Percentiles rank a stretch among this genome's conserved stretches.
These are phyloP conservation scores for Streptanthus diversifolius DNA, from an alignment of 345 rosid species.

Conservation along the genomic window DNA sequence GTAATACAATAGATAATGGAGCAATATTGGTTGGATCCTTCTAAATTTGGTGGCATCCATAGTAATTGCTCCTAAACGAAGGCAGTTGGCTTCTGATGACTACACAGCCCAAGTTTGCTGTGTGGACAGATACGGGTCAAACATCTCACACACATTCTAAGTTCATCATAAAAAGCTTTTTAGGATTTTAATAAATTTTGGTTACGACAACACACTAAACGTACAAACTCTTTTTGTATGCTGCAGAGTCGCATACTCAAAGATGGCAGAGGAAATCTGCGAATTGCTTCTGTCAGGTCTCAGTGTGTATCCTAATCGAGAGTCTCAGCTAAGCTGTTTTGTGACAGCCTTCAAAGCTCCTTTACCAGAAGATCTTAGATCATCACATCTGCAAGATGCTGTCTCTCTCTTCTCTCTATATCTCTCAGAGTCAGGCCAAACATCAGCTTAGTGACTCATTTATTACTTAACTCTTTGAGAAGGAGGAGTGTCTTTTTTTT, in stretches of 20 bases:
- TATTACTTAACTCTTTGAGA: not conserved
- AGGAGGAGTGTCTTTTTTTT: not conserved
- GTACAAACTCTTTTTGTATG: not conserved
- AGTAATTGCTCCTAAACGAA: constrained; percentile 67
- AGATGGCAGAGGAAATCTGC: constrained; percentile 80
- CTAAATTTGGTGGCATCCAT: constrained; percentile 60
- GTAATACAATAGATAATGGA: not conserved
- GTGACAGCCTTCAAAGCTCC: constrained; percentile 65
- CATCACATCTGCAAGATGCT: constrained; percentile 84
- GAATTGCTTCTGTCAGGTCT: constrained; percentile 54
- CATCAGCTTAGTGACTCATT: constrained; percentile 8
- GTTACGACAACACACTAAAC: not conserved
- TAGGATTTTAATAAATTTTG: not conserved
- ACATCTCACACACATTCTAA: constrained; percentile 36
- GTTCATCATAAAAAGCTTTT: not conserved
- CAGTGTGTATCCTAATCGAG: constrained; percentile 45
- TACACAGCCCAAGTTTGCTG: constrained; percentile 50
- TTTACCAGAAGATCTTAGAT: constrained; percentile 61
- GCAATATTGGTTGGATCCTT: constrained; percentile 49
- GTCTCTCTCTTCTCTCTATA: constrained; percentile 70
- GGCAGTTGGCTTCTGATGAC: constrained; percentile 73
- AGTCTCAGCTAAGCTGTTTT: constrained; percentile 67
- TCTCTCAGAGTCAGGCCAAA: constrained; percentile 56
- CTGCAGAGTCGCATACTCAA: constrained; percentile 74
- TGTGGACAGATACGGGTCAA: constrained; percentile 90